Base-by-base conservation (phyloP, 2,329 filamentous ascomycete species). In the Cercospora brassicicola region DNA sequence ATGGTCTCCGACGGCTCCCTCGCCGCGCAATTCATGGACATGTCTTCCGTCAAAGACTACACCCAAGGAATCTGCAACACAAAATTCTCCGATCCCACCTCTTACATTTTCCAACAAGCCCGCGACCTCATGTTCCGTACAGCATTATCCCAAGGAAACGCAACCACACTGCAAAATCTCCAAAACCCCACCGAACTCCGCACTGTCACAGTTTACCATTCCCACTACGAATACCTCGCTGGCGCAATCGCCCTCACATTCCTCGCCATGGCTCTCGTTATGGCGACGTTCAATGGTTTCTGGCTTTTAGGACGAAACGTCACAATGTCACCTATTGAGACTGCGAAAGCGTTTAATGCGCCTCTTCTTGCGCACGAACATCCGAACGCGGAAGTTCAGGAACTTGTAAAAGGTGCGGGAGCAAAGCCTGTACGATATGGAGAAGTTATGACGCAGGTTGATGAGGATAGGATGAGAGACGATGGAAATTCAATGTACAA, bases 41-140 rank as follows among this genome's bases (percentile, higher is more conserved):
- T 63, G 57, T 53, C 59, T 33, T 61, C 66, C 42, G 61, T 71
- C 4, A 51, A 57, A 1, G 23, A 62, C 30, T 68, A 68, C 48
- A 62, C 53, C 11, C 33, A 33, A 9, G 67, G 59, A 23, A 42
- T 69, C 20, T 67, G 67, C 59, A 45, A 67, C 13, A 64, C 62
- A 11, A 71, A 69, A 26, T 71, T 69, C 62, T 39, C 61, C 5
- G 67, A 69, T 48, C 69, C 69, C 1, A 65, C 64, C 1, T 28
- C 56, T 18, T 67, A 67, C 39, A 55, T 71, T 36, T 42, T 71
- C 6, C 48, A 64, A 15, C 67, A 68, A 57, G 67, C 69, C n/a
- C 57, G 69, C 18, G 59, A 71, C 3, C 67, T 71, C 51, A 71
- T 71, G 69, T 69, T 71, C 45, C 64, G 69, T 28, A 67, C 69